phyloP scores from a whole-genome alignment of 2,329 filamentous ascomycete species.

The Pezicula carpinea region DNA sequence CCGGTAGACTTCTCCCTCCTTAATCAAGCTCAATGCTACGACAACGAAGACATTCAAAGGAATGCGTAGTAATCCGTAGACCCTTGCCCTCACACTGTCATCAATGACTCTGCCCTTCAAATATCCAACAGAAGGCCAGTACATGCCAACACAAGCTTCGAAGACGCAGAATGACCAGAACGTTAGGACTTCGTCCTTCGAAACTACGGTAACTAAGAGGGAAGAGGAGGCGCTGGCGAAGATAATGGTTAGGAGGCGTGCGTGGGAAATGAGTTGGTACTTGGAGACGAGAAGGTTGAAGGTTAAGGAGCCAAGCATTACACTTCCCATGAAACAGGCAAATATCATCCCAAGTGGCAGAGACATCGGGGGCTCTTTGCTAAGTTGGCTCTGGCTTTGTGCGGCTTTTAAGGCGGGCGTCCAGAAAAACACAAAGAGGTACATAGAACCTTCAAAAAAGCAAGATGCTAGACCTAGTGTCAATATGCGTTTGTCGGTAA shows the following conservation, averaged over 20 bases:
- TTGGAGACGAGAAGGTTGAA: conserved; percentile 37
- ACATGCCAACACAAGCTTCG: conserved; percentile 52
- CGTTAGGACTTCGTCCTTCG: conserved; percentile 37
- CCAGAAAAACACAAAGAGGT: conserved; percentile 61
- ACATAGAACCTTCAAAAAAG: conserved; percentile 58
- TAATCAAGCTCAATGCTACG: conserved; percentile 39
- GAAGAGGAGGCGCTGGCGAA: conserved; percentile 33
- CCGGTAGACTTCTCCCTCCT: conserved; percentile 34
- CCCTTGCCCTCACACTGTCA: conserved; percentile 46
- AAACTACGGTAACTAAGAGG: conserved; percentile 37
- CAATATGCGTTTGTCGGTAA: conserved; percentile 42
- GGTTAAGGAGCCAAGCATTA: conserved; percentile 52
- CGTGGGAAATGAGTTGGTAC: conserved; percentile 23
- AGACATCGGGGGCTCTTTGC: conserved; percentile 37
- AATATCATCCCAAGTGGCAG: conserved; percentile 48
- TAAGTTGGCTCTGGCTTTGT: conserved; percentile 34
- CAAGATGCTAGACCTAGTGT: conserved; percentile 47
- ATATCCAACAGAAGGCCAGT: conserved; percentile 51
- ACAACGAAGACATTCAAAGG: conserved; percentile 56
- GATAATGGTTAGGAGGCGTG: conserved; percentile 33
- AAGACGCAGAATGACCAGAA: conserved; percentile 55
- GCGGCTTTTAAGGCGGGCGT: conserved; percentile 47
- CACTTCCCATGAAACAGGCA: conserved; percentile 53
- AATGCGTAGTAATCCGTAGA: conserved; percentile 53
- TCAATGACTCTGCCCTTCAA: conserved; percentile 51